These are phyloP conservation scores for Solanum arcanum DNA, from an alignment of 257 asterid species.

Conservation along the genomic window DNA sequence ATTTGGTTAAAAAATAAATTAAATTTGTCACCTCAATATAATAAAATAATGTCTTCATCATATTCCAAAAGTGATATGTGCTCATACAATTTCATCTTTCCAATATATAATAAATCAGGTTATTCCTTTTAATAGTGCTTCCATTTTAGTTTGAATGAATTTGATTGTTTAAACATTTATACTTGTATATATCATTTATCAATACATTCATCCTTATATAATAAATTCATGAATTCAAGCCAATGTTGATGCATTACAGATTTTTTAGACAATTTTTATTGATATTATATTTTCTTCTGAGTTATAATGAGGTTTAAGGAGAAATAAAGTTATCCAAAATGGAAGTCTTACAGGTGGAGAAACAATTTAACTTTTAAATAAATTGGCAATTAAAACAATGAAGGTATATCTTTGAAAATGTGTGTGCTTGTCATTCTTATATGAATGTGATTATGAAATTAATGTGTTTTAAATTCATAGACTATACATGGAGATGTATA, in stretches of 20 bases:
- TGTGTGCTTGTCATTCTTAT: not conserved
- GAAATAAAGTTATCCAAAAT: too few relatives aligned
- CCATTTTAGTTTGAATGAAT: not conserved
- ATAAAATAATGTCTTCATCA: not conserved
- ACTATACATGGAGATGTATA: not conserved
- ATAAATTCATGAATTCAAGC: not conserved
- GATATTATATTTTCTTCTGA: too few relatives aligned
- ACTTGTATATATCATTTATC: not conserved
- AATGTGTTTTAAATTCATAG: not conserved
- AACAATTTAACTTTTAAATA: not conserved
- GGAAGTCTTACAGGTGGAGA: not conserved
- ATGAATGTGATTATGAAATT: not conserved
- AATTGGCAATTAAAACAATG: not conserved
- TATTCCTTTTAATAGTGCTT: not conserved
- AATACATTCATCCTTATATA: not conserved
- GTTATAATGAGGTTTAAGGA: too few relatives aligned
- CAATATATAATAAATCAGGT: not conserved
- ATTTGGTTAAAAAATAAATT: not conserved
- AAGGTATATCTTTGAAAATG: not conserved
- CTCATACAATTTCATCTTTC: not conserved
- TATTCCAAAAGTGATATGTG: not conserved
- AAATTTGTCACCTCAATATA: not conserved
- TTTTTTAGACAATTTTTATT: not conserved
- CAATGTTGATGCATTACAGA: not conserved
- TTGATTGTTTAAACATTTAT: not conserved